Conservation (phyloP, 495 filamentous ascomycete genomes). For the Daldinia decipiens region DNA sequence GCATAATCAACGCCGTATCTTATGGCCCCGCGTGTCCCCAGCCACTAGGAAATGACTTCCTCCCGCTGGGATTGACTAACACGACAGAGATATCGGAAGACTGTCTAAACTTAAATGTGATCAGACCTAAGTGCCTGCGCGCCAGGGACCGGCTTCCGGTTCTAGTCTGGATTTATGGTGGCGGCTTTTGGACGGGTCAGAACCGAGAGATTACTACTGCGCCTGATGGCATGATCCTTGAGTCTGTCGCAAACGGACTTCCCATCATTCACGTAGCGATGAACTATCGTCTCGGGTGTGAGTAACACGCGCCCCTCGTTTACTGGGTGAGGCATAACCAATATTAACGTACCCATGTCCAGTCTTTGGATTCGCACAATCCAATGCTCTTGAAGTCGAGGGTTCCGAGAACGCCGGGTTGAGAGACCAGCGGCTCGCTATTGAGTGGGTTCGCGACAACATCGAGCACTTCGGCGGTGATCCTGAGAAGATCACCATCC, state of each 20-base stretch:
- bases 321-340: neutral
- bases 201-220: slow-evolving; percentile 51
- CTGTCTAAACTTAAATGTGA: slow-evolving; percentile 59
- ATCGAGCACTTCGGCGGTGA: slow-evolving; percentile 70
- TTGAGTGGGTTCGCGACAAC: slow-evolving; percentile 67
- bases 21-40: slow-evolving; percentile 59
- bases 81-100: slow-evolving; percentile 53
- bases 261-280: slow-evolving; percentile 58
- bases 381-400: slow-evolving; percentile 43
- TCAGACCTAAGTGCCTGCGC: slow-evolving; percentile 47
- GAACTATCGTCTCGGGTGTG: slow-evolving; percentile 57
- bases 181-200: slow-evolving; percentile 49
- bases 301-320: slow-evolving; percentile 3
- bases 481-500: slow-evolving; percentile 61
- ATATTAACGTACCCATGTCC: slow-evolving; percentile 2
- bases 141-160: slow-evolving; percentile 53
- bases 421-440: slow-evolving; percentile 65
- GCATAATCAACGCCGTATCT: slow-evolving; percentile 52
- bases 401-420: slow-evolving; percentile 62
- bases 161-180: slow-evolving; percentile 60
- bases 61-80: slow-evolving; percentile 48
- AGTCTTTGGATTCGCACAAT: slow-evolving; percentile 48
- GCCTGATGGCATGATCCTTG: slow-evolving; percentile 57
- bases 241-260: slow-evolving; percentile 54
- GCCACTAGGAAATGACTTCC: slow-evolving; percentile 32